These are phyloP conservation scores for Xerocomus nothofagi DNA, from an alignment of 1,284 basidiomycete genomes.

Conservation along the genomic window DNA sequence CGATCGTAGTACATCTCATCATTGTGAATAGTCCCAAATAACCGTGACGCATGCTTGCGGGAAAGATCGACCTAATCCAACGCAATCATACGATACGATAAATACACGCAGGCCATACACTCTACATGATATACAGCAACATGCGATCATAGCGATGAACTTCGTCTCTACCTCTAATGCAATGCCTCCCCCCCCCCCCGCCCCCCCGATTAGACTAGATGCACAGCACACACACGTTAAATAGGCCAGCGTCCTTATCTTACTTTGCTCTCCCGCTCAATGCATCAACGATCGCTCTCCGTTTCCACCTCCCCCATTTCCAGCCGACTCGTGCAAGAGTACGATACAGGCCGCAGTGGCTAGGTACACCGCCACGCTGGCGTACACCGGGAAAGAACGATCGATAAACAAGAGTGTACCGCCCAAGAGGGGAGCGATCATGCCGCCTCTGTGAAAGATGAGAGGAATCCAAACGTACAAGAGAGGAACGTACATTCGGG, in stretches of 20 bases:
- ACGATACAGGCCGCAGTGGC: constrained; percentile 69
- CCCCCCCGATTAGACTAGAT: neutral
- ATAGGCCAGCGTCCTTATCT: neutral
- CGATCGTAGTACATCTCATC: too few species aligned
- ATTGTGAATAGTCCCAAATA: too few species aligned
- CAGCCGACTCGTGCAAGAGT: constrained; percentile 47
- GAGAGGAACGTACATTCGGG: constrained; percentile 67
- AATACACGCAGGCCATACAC: too few species aligned
- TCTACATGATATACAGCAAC: neutral
- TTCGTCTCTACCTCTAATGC: neutral
- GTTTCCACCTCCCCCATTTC: constrained; percentile 3
- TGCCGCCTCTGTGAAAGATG: constrained; percentile 66
- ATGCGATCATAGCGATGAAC: neutral
- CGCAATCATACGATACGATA: too few species aligned
- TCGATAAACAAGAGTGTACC: constrained; percentile 77
- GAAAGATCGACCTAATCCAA: too few species aligned
- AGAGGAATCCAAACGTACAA: neutral
- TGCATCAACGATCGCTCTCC: constrained; percentile 21
- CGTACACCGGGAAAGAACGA: constrained; percentile 77
- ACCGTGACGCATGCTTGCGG: too few species aligned
- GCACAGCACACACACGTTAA: neutral
- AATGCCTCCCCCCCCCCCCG: neutral
- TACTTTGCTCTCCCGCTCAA: neutral
- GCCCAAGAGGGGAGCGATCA: constrained; percentile 86
- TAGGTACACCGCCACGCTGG: constrained; percentile 69